phyloP scores from a whole-genome alignment of 768 basidiomycete species.

The Rhodotorula graminis region DNA sequence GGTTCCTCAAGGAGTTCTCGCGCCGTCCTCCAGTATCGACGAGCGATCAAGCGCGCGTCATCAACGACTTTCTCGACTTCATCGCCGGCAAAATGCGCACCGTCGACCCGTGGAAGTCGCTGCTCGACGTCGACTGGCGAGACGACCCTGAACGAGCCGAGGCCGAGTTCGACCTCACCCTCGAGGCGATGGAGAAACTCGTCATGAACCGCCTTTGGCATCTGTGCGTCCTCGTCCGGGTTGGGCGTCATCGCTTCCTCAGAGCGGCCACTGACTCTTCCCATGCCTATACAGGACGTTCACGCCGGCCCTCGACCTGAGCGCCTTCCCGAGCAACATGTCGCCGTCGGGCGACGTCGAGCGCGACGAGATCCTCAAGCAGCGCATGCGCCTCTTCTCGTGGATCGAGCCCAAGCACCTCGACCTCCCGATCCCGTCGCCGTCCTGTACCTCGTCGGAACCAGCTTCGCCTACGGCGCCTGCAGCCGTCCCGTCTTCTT shows the following conservation, averaged over 20 bases:
- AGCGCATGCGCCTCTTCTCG: slow-evolving; percentile 81
- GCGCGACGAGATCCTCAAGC: slow-evolving; percentile 79
- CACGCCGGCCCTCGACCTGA: slow-evolving; percentile 70
- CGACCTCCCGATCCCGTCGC: slow-evolving; percentile 60
- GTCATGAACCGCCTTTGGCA: slow-evolving; percentile 98
- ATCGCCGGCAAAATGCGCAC: slow-evolving; percentile 82
- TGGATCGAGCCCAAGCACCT: slow-evolving; percentile 88
- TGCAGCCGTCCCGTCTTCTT: too few species aligned
- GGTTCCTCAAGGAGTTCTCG: slow-evolving; percentile 83
- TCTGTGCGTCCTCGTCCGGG: slow-evolving; percentile 59
- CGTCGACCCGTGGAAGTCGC: slow-evolving; percentile 56
- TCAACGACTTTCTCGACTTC: slow-evolving; percentile 91
- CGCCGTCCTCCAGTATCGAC: slow-evolving; percentile 49
- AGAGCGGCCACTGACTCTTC: background rate
- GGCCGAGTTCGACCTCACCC: slow-evolving; percentile 86
- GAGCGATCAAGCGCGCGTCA: slow-evolving; percentile 87
- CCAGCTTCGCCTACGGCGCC: background rate
- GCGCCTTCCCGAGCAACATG: slow-evolving; percentile 50
- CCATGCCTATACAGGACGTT: slow-evolving; percentile 92
- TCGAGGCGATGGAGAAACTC: slow-evolving; percentile 99
- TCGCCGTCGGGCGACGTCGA: slow-evolving; percentile 90
- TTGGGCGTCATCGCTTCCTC: too few species aligned
- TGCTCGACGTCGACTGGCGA: slow-evolving; percentile 51
- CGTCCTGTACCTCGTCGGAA: background rate
- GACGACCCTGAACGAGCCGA: slow-evolving; percentile 54